Evolutionary conservation across 2,329 filamentous ascomycete species (phyloP).

Genomic region (Ceratocystis lukuohia): DNA sequence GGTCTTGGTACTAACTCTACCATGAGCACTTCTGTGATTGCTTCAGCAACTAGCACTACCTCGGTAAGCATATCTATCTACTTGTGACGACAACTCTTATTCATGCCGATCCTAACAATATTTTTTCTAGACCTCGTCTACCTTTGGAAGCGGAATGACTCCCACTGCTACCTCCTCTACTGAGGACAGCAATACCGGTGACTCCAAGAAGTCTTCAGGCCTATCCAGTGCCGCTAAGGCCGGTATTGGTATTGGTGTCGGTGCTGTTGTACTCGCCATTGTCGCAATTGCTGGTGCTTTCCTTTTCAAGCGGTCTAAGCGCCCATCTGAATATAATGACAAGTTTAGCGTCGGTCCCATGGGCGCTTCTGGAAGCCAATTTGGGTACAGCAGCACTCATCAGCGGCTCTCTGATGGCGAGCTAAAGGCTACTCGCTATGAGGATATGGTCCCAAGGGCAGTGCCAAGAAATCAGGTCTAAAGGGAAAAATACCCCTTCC

Average conservation of each 20-base stretch:
- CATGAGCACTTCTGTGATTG: slow-evolving; percentile 10
- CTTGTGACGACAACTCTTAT: neutral
- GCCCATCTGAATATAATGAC: slow-evolving; percentile 13
- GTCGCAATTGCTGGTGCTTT: slow-evolving; percentile 30
- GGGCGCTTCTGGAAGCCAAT: slow-evolving; percentile 32
- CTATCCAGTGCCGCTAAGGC: slow-evolving; percentile 34
- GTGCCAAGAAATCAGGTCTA: slow-evolving; percentile 35
- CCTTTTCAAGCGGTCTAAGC: slow-evolving; percentile 26
- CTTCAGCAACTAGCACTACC: neutral
- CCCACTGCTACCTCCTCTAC: slow-evolving; percentile 10
- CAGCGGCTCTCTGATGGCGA: slow-evolving; percentile 25
- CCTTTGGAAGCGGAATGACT: neutral
- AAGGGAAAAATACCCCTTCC: neutral
- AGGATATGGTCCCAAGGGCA: slow-evolving; percentile 43
- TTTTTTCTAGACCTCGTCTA: neutral
- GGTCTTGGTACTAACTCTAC: slow-evolving; percentile 18
- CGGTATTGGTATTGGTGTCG: slow-evolving; percentile 35
- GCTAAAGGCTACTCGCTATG: slow-evolving; percentile 40
- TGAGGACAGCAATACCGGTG: slow-evolving; percentile 9
- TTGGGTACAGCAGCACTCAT: slow-evolving; percentile 17
- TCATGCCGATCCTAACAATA: neutral
- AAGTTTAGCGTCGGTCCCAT: slow-evolving; percentile 34
- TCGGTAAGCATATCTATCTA: neutral
- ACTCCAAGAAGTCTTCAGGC: slow-evolving; percentile 22
- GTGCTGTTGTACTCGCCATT: slow-evolving; percentile 24